These are phyloP conservation scores for Parafenestella ontariensis DNA, from an alignment of 2,329 filamentous ascomycete genomes.

Conservation along the genomic window DNA sequence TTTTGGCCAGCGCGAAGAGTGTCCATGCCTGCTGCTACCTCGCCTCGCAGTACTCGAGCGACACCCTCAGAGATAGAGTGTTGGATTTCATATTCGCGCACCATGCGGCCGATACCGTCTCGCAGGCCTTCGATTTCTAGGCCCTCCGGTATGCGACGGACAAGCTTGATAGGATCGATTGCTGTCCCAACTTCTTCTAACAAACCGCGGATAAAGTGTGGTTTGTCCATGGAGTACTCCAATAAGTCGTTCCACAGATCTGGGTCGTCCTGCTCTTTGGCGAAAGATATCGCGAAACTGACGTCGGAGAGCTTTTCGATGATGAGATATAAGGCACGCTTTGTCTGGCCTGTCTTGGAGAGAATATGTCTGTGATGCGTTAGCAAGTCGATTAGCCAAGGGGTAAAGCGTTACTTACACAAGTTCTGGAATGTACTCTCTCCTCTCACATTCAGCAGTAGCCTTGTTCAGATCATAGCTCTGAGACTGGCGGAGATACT, in stretches of 20 bases:
- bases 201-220: conserved; percentile 88
- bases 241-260: conserved; percentile 96
- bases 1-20: conserved; percentile 79
- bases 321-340: conserved; percentile 88
- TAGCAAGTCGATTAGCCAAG: conserved; percentile 11
- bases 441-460: conserved; percentile 77
- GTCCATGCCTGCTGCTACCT: conserved; percentile 85
- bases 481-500: conserved; percentile 83
- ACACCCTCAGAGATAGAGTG: conserved; percentile 90
- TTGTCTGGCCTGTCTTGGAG: conserved; percentile 93
- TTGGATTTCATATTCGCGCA: conserved; percentile 96
- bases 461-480: conserved; percentile 87
- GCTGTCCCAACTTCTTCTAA: conserved; percentile 93
- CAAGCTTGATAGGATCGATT: conserved; percentile 89
- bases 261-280: conserved; percentile 88
- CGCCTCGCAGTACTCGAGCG: conserved; percentile 82
- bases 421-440: conserved; percentile 87
- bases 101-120: conserved; percentile 86
- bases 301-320: conserved; percentile 93
- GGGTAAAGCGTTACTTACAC: conserved; percentile 59
- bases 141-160: conserved; percentile 89
- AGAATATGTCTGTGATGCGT: conserved; percentile 70
- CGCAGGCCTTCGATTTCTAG: conserved; percentile 90
- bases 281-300: conserved; percentile 90
- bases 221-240: conserved; percentile 97